These are phyloP conservation scores for Aspergillus sergii DNA, from an alignment of 2,329 filamentous ascomycete genomes.

Conservation along the genomic window DNA sequence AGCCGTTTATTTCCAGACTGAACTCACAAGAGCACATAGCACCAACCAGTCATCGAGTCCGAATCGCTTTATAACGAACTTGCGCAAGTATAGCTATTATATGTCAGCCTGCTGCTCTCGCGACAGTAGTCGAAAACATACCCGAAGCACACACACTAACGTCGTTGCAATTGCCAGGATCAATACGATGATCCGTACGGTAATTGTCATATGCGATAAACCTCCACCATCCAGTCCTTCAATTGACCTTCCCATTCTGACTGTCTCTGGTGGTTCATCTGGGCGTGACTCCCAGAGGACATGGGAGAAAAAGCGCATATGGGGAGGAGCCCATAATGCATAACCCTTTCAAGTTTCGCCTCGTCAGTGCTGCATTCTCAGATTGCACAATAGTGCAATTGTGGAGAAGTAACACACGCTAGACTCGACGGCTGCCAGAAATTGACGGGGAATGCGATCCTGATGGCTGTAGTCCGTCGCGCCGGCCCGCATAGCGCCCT, in stretches of 20 bases:
- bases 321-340: not conserved
- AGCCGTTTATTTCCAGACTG: not conserved
- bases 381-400: not conserved
- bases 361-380: not conserved
- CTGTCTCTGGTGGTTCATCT: not conserved
- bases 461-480: not conserved
- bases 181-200: slow-evolving; percentile 5
- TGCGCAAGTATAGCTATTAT: slow-evolving; percentile 19
- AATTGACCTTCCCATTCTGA: not conserved
- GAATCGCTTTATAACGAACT: slow-evolving; percentile 16
- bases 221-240: not conserved
- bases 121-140: not conserved
- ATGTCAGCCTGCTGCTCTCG: not conserved
- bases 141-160: slow-evolving; percentile 8
- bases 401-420: not conserved
- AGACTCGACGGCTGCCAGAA: not conserved
- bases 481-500: not conserved
- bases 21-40: slow-evolving; percentile 16
- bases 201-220: slow-evolving; percentile 4
- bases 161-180: slow-evolving; percentile 7
- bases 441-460: not conserved
- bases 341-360: too few relatives aligned
- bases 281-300: not conserved
- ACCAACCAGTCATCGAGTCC: slow-evolving; percentile 22
- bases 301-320: not conserved